Conservation (phyloP, 2,329 filamentous ascomycete species). For the Alternaria sp. region DNA sequence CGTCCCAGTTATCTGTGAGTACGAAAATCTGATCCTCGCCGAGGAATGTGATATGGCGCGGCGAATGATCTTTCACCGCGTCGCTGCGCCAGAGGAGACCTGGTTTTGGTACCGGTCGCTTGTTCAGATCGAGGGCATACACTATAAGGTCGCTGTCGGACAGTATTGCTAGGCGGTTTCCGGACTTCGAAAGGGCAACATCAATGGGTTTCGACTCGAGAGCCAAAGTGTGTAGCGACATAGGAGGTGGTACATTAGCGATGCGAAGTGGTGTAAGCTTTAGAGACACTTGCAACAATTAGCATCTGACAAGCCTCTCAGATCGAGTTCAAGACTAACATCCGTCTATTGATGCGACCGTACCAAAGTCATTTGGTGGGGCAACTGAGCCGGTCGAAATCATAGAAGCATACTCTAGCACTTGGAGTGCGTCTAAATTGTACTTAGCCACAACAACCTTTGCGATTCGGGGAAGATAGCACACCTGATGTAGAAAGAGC, state of each 20-base stretch:
- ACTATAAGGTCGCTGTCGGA: constrained; percentile 72
- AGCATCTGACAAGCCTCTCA: constrained; percentile 22
- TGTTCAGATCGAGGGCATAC: constrained; percentile 72
- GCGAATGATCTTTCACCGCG: constrained; percentile 25
- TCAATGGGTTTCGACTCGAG: constrained; percentile 72
- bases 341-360: constrained; percentile 86
- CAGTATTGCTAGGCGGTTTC: constrained; percentile 70
- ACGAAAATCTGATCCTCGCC: constrained; percentile 50
- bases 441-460: neutral
- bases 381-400: constrained; percentile 73
- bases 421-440: constrained; percentile 59
- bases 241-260: constrained; percentile 89
- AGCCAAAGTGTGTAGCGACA: constrained; percentile 80
- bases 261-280: constrained; percentile 86
- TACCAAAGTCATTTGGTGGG: constrained; percentile 78
- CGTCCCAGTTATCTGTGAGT: constrained; percentile 46
- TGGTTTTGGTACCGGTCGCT: constrained; percentile 59
- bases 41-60: constrained; percentile 60
- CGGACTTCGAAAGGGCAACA: constrained; percentile 68
- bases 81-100: constrained; percentile 54
- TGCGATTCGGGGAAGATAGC: neutral
- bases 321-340: constrained; percentile 52
- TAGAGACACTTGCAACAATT: constrained; percentile 59
- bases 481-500: constrained; percentile 57
- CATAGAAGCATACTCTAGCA: constrained; percentile 71